Base-by-base conservation (phyloP, 2,329 filamentous ascomycete species). In the Fusarium papillatum region DNA sequence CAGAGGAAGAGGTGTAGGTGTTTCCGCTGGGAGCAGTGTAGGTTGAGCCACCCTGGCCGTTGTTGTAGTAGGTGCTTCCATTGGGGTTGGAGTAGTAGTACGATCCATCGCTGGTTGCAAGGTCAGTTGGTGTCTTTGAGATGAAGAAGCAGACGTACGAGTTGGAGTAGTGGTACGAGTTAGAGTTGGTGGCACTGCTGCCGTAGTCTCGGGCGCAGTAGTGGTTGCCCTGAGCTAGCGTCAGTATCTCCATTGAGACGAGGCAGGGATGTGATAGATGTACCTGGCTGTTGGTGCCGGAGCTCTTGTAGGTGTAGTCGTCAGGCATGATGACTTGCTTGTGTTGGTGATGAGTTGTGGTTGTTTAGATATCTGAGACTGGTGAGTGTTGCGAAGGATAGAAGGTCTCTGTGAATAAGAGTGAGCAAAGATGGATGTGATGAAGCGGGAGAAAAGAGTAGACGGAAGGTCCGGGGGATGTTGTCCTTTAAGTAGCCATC, bases 41-140 rank as follows among this genome's bases (percentile, higher is more conserved):
- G 22, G 84, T 91, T 29, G 90, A 89, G 61, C 83, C 80, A 8
- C 92, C 92, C 14, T 81, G 81, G 55, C 92, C 91, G 76, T 87
- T 83, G 83, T 93, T 93, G 87, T 94, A 85, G 85, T 95, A 95
- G 46, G 90, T 93, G 80, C 90, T 93, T 17, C 92, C 91, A 74
- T 93, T 89, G 57, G 91, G 84, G 84, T 94, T 95, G 81, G 88
- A 90, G 84, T 94, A 95, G 85, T 95, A 94, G 87, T 95, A 95
- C 2, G 91, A 93, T 43, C 92, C 92, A 77, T 94, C 80, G 26
- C 88, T 90, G 11, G 34, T 31, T 17, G 7, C 17, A n/a, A 10
- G 9, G 46, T 64, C 2, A 69, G 34, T 29, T n/a, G 10, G 4
- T 55, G n/a, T n/a, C n/a, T n/a, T n/a, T n/a, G n/a, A n/a, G n/a